phyloP scores from a whole-genome alignment of 768 basidiomycete species.

The Cystobasidiopsis lactophilus region DNA sequence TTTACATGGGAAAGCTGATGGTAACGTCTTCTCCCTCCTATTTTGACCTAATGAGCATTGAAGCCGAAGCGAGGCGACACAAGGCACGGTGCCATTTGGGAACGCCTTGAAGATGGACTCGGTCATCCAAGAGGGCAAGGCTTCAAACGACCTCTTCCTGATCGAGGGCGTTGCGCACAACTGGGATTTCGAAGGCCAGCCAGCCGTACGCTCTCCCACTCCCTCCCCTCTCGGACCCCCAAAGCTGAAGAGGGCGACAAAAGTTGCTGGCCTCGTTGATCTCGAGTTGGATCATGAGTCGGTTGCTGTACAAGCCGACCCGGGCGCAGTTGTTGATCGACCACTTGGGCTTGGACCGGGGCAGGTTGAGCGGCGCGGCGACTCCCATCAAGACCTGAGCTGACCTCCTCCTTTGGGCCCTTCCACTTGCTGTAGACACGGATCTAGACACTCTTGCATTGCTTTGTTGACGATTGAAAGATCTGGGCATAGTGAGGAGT shows the following conservation, averaged over 20 bases:
- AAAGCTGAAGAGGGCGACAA: too few species aligned
- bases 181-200: neutral
- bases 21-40: neutral
- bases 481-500: too few species aligned
- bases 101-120: neutral
- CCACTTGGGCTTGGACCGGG: neutral
- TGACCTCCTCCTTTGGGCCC: neutral
- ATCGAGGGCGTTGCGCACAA: neutral
- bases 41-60: too few species aligned
- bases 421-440: too few species aligned
- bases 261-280: neutral
- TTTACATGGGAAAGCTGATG: neutral
- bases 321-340: neutral
- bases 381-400: neutral
- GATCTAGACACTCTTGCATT: too few species aligned
- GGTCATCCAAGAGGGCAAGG: neutral
- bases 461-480: too few species aligned
- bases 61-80: neutral
- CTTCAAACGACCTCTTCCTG: neutral
- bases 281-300: neutral
- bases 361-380: neutral
- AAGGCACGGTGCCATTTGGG: neutral
- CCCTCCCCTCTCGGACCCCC: too few species aligned
- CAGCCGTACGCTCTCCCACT: too few species aligned
- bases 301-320: neutral